Percentiles rank a stretch among this genome's conserved stretches.
These are phyloP conservation scores for Syncephalis plumigaleata DNA, from an alignment of 371 early-diverging fungal species.

Conservation along the genomic window DNA sequence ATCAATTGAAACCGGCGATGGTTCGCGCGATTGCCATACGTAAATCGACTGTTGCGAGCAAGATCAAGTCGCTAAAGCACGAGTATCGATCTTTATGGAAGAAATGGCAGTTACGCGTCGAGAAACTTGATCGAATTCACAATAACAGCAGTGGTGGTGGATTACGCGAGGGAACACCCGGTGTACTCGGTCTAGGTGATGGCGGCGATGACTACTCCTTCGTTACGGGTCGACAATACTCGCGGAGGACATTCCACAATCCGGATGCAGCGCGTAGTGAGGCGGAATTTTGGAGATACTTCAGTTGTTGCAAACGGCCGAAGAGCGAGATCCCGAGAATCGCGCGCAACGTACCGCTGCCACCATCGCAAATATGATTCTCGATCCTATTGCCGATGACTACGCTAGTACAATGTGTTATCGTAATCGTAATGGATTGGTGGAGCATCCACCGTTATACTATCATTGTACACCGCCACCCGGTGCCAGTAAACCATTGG, in stretches of 20 bases:
- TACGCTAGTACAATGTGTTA: conserved; percentile 28
- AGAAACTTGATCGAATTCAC: conserved; percentile 24
- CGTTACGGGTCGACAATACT: conserved; percentile 17
- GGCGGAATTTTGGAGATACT: conserved; percentile 64
- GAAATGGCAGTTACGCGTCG: conserved; percentile 23
- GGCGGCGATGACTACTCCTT: conserved; percentile 4
- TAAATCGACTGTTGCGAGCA: conserved; percentile 12
- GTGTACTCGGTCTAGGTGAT: conserved; percentile 19
- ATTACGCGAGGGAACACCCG: conserved; percentile 24
- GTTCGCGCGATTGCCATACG: conserved; percentile 16
- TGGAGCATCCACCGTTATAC: conserved; percentile 33
- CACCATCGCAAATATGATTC: conserved; percentile 54
- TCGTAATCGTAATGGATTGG: conserved; percentile 39
- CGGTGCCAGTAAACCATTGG: conserved; percentile 14
- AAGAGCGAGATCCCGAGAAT: conserved; percentile 57
- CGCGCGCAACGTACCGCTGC: conserved; percentile 62
- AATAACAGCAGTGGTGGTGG: conserved; percentile 15
- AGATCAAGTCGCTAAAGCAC: conserved; percentile 21
- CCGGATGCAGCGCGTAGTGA: conserved; percentile 72
- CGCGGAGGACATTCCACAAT: conserved; percentile 24
- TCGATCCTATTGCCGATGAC: conserved; percentile 26
- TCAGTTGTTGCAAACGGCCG: conserved; percentile 51
- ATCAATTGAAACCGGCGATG: conserved; percentile 13
- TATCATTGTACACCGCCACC: conserved; percentile 24
- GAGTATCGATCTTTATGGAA: conserved; percentile 28